Conservation (phyloP, 1,139 yeast genomes). For the Yamadazyma taylorii region DNA sequence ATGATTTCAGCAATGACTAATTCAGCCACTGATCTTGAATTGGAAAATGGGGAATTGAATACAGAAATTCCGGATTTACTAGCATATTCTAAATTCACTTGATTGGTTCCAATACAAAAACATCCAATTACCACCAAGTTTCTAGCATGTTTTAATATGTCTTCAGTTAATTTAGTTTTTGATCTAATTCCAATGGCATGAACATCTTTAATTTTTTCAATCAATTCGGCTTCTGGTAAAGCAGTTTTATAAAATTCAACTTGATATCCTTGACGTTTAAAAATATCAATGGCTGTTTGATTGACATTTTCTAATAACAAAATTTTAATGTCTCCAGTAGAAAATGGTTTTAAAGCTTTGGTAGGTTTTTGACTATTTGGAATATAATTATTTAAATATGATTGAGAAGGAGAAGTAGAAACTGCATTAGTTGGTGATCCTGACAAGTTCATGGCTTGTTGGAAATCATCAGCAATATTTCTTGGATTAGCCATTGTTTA, state of each 20-base stretch:
- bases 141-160: slow-evolving; percentile 79
- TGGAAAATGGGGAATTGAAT: slow-evolving; percentile 97
- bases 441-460: slow-evolving; percentile 52
- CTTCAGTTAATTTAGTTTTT: slow-evolving; percentile 84
- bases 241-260: slow-evolving; percentile 92
- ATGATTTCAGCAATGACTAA: slow-evolving; percentile 94
- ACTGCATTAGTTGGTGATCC: slow-evolving; percentile 64
- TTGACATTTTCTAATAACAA: slow-evolving; percentile 90
- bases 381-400: slow-evolving; percentile 47
- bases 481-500: slow-evolving; percentile 62
- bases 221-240: slow-evolving; percentile 87
- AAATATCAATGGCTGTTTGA: slow-evolving; percentile 83
- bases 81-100: slow-evolving; percentile 90
- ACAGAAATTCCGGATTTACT: slow-evolving; percentile 94
- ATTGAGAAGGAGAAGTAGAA: slow-evolving; percentile 69
- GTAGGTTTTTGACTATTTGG: slow-evolving; percentile 47
- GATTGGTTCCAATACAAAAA: slow-evolving; percentile 99
- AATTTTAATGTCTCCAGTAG: slow-evolving; percentile 90
- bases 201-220: slow-evolving; percentile 89
- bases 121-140: slow-evolving; percentile 92
- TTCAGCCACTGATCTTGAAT: slow-evolving; percentile 98
- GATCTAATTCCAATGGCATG: slow-evolving; percentile 99
- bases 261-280: slow-evolving; percentile 90
- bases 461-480: slow-evolving; percentile 63
- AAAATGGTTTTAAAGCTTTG: slow-evolving; percentile 82